phyloP scores from a whole-genome alignment of 2,329 filamentous ascomycete genomes.

The Aspergillus aculeatus region DNA sequence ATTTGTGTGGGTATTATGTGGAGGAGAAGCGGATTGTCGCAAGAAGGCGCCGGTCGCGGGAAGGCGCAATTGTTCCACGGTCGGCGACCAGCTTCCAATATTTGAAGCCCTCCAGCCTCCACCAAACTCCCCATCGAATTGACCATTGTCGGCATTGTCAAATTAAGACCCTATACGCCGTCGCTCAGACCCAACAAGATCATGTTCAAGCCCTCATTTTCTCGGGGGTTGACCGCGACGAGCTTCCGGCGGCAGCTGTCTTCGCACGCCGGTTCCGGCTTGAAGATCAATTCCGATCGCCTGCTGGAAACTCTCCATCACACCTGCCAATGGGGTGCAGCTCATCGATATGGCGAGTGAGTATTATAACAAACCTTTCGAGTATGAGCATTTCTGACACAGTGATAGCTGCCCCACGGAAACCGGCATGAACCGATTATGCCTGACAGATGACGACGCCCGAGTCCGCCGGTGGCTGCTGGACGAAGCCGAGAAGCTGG shows the following conservation, averaged over 20 bases:
- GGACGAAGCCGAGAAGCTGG: conserved; percentile 56
- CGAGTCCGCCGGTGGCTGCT: conserved; percentile 69
- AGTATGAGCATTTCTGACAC: no score
- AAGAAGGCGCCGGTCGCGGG: background rate
- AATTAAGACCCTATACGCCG: background rate
- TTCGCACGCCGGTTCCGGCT: conserved; percentile 15
- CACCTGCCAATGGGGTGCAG: conserved; percentile 33
- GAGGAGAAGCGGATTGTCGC: background rate
- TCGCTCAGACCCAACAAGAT: background rate
- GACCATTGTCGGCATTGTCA: background rate
- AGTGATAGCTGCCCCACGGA: conserved; percentile 19
- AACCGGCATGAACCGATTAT: conserved; percentile 67
- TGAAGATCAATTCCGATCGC: conserved; percentile 28
- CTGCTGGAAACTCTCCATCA: conserved; percentile 33
- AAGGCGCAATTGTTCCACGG: background rate
- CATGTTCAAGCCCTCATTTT: background rate
- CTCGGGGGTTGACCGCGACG: background rate
- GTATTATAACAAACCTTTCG: background rate
- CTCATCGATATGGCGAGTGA: conserved; percentile 31
- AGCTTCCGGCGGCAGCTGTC: background rate
- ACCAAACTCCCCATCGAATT: no score
- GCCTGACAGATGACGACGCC: conserved; percentile 68
- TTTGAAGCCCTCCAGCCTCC: background rate
- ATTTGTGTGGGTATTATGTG: no score
- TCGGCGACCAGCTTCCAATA: background rate